A percentile compares a stretch with the other conserved stretches of the same genome.
Conservation (phyloP, 768 basidiomycete species). For the Tulasnella sp. region DNA sequence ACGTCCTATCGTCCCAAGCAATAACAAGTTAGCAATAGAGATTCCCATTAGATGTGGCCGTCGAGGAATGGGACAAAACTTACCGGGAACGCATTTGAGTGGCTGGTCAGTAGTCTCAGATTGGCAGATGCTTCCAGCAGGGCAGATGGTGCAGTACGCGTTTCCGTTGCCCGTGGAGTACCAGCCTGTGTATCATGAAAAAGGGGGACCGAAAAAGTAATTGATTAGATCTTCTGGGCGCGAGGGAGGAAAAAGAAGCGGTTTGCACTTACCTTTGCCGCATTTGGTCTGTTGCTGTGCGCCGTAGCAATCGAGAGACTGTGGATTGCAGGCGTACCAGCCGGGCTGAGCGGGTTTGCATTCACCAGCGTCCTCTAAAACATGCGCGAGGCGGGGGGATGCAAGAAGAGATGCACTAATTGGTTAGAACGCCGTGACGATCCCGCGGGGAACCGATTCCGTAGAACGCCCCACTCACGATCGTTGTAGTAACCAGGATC, state of each 20-base stretch:
- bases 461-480: background rate
- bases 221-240: too few species aligned
- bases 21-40: background rate
- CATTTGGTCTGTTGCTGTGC: background rate
- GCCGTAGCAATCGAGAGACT: background rate
- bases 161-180: background rate
- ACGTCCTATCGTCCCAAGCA: background rate
- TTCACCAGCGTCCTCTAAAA: background rate
- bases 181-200: background rate
- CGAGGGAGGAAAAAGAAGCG: too few species aligned
- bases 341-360: conserved; percentile 6
- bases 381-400: background rate
- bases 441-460: background rate
- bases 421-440: background rate
- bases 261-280: background rate
- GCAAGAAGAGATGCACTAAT: background rate
- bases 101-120: background rate
- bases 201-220: background rate
- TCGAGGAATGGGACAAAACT: background rate
- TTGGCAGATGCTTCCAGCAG: conserved; percentile 3
- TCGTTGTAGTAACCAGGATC: background rate
- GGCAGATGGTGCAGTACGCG: conserved; percentile 4
- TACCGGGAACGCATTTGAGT: background rate
- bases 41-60: too few species aligned
- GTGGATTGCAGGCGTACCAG: background rate